Evolutionary conservation across 2,329 filamentous ascomycete genomes (phyloP).

Genomic region (Neonectria neomacrospora): DNA sequence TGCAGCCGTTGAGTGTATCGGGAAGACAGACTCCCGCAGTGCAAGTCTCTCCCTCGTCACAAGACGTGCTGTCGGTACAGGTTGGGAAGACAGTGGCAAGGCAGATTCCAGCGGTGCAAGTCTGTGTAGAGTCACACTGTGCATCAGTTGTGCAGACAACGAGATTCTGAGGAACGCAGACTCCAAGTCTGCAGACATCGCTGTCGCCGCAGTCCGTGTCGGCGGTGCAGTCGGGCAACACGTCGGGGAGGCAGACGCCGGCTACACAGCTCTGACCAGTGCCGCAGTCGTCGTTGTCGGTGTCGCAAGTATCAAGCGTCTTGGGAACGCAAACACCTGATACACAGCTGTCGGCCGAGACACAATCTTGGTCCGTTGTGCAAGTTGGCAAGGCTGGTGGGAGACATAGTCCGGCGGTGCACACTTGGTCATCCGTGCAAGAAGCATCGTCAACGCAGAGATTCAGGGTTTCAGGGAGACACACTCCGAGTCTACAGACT

Average conservation of each 20-base stretch:
- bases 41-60: conserved; percentile 12
- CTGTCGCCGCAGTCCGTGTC: conserved; percentile 12
- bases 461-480: conserved; percentile 9
- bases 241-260: conserved; percentile 18
- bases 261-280: conserved; percentile 14
- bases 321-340: conserved; percentile 15
- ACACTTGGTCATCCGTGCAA: conserved; percentile 5
- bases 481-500: conserved; percentile 12
- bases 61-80: conserved; percentile 3
- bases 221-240: conserved; percentile 7
- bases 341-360: conserved; percentile 11
- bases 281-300: not conserved
- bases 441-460: not conserved
- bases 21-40: conserved; percentile 19
- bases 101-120: conserved; percentile 16
- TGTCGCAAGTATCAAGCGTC: not conserved
- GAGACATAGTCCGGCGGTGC: conserved; percentile 11
- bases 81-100: conserved; percentile 10
- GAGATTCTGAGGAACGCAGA: conserved; percentile 15
- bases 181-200: conserved; percentile 18
- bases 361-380: conserved; percentile 10
- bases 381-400: conserved; percentile 8
- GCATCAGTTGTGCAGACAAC: conserved; percentile 2
- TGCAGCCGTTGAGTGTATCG: conserved; percentile 2
- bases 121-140: conserved; percentile 4